A percentile compares a stretch with the other conserved stretches of the same genome.
Conservation (phyloP, 2,329 filamentous ascomycete genomes). For the Hypomyces rosellus region DNA sequence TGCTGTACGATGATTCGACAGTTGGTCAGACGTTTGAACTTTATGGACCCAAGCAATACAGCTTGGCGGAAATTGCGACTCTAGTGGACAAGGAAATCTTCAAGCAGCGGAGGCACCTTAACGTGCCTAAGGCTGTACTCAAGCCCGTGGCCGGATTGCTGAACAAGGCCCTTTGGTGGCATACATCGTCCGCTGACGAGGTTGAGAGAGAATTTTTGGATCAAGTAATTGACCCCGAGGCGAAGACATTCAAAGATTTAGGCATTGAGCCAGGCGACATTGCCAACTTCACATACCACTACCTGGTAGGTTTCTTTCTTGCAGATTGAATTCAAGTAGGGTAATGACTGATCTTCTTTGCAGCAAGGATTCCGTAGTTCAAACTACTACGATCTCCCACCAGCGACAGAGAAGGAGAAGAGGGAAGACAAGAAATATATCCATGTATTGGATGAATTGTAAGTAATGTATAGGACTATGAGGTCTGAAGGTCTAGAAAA, state of each 20-base stretch:
- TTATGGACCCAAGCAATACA: slow-evolving; percentile 90
- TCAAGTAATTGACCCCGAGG: slow-evolving; percentile 80
- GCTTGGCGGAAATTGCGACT: slow-evolving; percentile 76
- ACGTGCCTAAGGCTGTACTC: slow-evolving; percentile 74
- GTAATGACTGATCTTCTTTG: slow-evolving; percentile 25
- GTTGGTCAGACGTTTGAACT: slow-evolving; percentile 89
- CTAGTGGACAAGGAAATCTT: slow-evolving; percentile 89
- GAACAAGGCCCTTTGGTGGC: slow-evolving; percentile 88
- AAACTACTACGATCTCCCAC: slow-evolving; percentile 86
- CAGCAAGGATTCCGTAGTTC: slow-evolving; percentile 87
- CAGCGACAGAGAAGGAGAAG: slow-evolving; percentile 90
- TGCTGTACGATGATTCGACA: slow-evolving; percentile 86
- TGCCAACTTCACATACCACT: slow-evolving; percentile 83
- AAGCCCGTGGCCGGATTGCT: slow-evolving; percentile 68
- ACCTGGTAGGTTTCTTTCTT: slow-evolving; percentile 61
- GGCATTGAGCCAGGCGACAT: slow-evolving; percentile 85
- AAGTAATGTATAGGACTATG: slow-evolving; percentile 23
- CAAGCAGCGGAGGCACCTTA: slow-evolving; percentile 84
- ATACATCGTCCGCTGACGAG: slow-evolving; percentile 72
- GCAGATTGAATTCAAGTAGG: slow-evolving; percentile 2
- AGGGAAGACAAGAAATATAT: slow-evolving; percentile 94
- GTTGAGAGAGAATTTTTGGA: slow-evolving; percentile 90
- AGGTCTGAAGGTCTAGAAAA: neutral
- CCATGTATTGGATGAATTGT: slow-evolving; percentile 86
- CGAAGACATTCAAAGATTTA: slow-evolving; percentile 94